These are phyloP conservation scores for Eimeria tenella DNA, from an alignment of 169 alveolate genomes.

Conservation along the genomic window DNA sequence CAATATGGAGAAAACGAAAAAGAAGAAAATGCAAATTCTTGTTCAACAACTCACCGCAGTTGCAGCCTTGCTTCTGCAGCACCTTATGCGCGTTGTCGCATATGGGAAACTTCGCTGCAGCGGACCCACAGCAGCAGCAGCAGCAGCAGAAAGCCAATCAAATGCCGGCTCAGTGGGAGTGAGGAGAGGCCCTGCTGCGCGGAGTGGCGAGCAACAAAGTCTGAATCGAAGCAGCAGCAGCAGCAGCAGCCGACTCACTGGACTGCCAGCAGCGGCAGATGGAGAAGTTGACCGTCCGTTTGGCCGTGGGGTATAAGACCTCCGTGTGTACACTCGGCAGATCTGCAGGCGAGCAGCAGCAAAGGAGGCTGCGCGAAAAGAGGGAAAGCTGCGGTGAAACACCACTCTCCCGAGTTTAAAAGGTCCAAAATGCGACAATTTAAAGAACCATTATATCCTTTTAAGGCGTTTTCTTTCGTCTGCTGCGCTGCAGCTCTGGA, in stretches of 20 bases:
- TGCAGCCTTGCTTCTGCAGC: conserved; percentile 86
- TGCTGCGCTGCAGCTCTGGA: too few species aligned
- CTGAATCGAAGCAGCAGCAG: neutral
- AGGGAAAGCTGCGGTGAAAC: neutral
- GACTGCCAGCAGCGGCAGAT: conserved; percentile 91
- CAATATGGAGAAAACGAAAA: neutral
- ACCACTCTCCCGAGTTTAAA: neutral
- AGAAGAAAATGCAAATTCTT: neutral
- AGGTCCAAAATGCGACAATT: too few species aligned
- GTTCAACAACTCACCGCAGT: conserved; percentile 83
- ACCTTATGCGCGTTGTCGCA: conserved; percentile 91
- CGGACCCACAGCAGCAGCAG: neutral
- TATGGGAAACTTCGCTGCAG: conserved; percentile 86
- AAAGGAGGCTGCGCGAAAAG: neutral
- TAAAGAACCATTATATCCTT: too few species aligned
- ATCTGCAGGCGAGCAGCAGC: conserved; percentile 16
- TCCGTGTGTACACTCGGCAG: conserved; percentile 80
- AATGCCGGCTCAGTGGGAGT: too few species aligned
- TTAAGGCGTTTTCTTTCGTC: too few species aligned
- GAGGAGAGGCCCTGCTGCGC: neutral
- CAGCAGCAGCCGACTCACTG: neutral
- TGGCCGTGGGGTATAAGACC: conserved; percentile 78
- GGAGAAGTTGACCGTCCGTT: conserved; percentile 82
- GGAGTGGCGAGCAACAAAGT: neutral
- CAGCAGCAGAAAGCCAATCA: too few species aligned